These are phyloP conservation scores for Protomyces macrosporus DNA, from an alignment of 1,139 yeast genomes.

Conservation along the genomic window DNA sequence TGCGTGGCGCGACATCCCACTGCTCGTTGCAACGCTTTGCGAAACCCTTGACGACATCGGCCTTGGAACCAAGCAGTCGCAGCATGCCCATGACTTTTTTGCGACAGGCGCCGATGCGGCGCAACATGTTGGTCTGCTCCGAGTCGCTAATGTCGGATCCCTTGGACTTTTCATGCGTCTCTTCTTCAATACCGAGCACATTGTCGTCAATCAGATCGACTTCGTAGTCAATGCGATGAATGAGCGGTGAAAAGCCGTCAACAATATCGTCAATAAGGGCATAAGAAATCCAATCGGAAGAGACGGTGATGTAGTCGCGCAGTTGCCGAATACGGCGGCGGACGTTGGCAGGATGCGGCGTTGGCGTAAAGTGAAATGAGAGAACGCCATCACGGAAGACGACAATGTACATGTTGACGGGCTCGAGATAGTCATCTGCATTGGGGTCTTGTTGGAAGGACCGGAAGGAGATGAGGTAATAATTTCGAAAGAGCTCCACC, in stretches of 20 bases:
- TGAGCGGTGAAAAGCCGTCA: slow-evolving; percentile 95
- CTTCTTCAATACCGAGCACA: slow-evolving; percentile 57
- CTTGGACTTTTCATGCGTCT: slow-evolving; percentile 46
- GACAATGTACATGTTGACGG: slow-evolving; percentile 85
- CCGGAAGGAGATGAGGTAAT: slow-evolving; percentile 87
- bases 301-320: slow-evolving; percentile 79
- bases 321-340: slow-evolving; percentile 84
- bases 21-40: slow-evolving; percentile 84
- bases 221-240: slow-evolving; percentile 86
- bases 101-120: slow-evolving; percentile 91
- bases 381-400: slow-evolving; percentile 87
- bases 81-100: slow-evolving; percentile 87
- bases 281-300: slow-evolving; percentile 95
- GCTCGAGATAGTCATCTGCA: slow-evolving; percentile 64
- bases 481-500: slow-evolving; percentile 82
- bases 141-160: slow-evolving; percentile 46
- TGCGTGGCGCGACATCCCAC: slow-evolving; percentile 67
- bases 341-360: slow-evolving; percentile 94
- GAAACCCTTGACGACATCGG: slow-evolving; percentile 93
- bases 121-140: slow-evolving; percentile 63
- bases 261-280: slow-evolving; percentile 95
- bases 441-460: slow-evolving; percentile 64
- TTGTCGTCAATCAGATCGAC: slow-evolving; percentile 89
- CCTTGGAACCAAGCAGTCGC: slow-evolving; percentile 80
- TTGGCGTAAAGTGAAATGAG: slow-evolving; percentile 89